Evolutionary conservation across 164 flowering plant genomes (phyloP).

Genomic region (Saururus chinensis): DNA sequence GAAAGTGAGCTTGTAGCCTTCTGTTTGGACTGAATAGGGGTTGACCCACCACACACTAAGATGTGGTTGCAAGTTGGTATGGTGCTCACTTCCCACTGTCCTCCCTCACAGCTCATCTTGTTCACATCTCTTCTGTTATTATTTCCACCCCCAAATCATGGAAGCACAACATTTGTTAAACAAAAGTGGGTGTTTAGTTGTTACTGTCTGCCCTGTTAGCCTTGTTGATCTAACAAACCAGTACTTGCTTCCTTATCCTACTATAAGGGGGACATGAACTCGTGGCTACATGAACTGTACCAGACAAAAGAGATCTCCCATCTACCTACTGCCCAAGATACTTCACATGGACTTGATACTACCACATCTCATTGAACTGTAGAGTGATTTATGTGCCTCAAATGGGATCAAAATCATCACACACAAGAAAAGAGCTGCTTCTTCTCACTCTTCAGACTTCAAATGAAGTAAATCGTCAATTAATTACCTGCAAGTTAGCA

Average conservation of each 20-base stretch:
- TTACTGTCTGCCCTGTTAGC: background rate
- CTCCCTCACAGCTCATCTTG: no score
- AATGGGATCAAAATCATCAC: background rate
- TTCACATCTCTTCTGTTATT: background rate
- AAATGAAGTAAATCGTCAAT: no score
- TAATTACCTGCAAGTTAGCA: background rate
- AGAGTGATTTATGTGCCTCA: background rate
- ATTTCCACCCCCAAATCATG: background rate
- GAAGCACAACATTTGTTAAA: background rate
- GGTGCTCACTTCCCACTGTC: no score
- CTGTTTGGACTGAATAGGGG: background rate
- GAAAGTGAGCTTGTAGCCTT: background rate
- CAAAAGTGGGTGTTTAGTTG: background rate
- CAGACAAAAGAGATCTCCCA: slow-evolving; percentile 1
- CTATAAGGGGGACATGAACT: background rate
- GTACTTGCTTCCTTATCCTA: background rate
- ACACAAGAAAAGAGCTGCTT: background rate
- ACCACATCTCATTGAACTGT: background rate
- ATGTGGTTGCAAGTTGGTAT: no score
- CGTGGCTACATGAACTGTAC: background rate
- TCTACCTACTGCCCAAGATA: background rate
- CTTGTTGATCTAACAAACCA: background rate
- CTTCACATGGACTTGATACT: background rate
- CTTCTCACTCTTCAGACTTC: background rate
- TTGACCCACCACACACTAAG: background rate